A percentile compares a stretch with the other conserved stretches of the same genome.
Conservation (phyloP, 1,139 yeast genomes). For the Yamadazyma blattariae region DNA sequence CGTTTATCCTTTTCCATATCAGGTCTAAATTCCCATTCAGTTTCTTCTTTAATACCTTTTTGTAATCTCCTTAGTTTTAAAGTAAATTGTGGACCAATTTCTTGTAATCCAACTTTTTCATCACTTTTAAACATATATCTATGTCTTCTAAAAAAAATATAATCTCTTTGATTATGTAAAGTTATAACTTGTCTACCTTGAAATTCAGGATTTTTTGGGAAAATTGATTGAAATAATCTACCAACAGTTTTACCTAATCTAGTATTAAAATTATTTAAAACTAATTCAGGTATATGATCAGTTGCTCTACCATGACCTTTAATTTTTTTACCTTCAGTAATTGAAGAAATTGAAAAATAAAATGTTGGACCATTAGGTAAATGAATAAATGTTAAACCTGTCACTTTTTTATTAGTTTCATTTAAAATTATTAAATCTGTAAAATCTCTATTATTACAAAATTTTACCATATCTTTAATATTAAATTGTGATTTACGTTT, state of each 20-base stretch:
- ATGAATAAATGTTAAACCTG: slow-evolving; percentile 89
- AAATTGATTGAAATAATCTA: slow-evolving; percentile 81
- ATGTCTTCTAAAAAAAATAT: slow-evolving; percentile 90
- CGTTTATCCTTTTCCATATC: slow-evolving; percentile 96
- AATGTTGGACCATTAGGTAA: slow-evolving; percentile 94
- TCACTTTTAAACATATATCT: slow-evolving; percentile 87
- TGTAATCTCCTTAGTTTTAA: slow-evolving; percentile 83
- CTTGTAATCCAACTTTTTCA: slow-evolving; percentile 91
- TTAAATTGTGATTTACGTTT: slow-evolving; percentile 80
- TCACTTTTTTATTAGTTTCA: slow-evolving; percentile 89
- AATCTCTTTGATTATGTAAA: slow-evolving; percentile 93
- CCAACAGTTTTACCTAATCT: slow-evolving; percentile 93
- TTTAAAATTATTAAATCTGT: slow-evolving; percentile 86
- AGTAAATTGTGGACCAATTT: slow-evolving; percentile 95
- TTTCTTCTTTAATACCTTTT: slow-evolving; percentile 85
- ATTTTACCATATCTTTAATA: slow-evolving; percentile 82
- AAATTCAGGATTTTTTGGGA: slow-evolving; percentile 90
- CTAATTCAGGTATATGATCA: slow-evolving; percentile 85
- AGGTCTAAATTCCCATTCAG: slow-evolving; percentile 95
- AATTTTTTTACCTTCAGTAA: slow-evolving; percentile 71
- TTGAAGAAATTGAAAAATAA: slow-evolving; percentile 82
- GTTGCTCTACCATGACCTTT: slow-evolving; percentile 90
- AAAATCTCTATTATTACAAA: slow-evolving; percentile 76
- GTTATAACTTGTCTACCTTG: slow-evolving; percentile 96
- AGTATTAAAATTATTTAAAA: slow-evolving; percentile 87